These are phyloP conservation scores for Vigna nakashimae DNA, from an alignment of 306 rosid species.

Conservation along the genomic window DNA sequence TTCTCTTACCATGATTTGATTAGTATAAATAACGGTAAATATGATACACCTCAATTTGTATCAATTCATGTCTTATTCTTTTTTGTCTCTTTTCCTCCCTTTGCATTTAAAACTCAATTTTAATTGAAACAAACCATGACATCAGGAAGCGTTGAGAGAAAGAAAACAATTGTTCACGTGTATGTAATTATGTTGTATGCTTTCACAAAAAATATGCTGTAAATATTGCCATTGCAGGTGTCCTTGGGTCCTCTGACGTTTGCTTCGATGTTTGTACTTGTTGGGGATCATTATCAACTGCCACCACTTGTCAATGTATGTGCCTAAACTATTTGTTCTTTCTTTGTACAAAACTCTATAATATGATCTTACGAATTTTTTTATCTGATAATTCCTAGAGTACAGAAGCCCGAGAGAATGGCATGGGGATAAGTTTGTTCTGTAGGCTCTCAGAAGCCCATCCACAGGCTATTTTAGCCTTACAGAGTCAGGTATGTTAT, in stretches of 20 bases:
- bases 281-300: slow-evolving; percentile 96
- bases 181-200: neutral
- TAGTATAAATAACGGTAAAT: neutral
- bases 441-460: slow-evolving; percentile 96
- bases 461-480: slow-evolving; percentile 87
- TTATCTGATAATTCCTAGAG: slow-evolving; percentile 58
- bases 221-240: slow-evolving; percentile 64
- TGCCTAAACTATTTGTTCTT: slow-evolving; percentile 20
- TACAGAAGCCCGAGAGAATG: slow-evolving; percentile 91
- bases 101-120: neutral
- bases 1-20: neutral
- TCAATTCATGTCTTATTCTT: neutral
- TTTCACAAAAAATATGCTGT: neutral
- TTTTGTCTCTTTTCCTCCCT: neutral
- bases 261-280: slow-evolving; percentile 90
- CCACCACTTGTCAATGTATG: slow-evolving; percentile 92
- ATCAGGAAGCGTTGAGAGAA: neutral
- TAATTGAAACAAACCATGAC: neutral
- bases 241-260: slow-evolving; percentile 90
- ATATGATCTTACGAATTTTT: slow-evolving; percentile 3
- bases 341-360: neutral
- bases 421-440: slow-evolving; percentile 90
- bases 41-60: neutral
- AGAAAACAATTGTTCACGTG: neutral
- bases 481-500: slow-evolving; percentile 83